A percentile compares a stretch with the other conserved stretches of the same genome.
Conservation (phyloP, 106 monocot species). For the Phalaenopsis aphrodite region DNA sequence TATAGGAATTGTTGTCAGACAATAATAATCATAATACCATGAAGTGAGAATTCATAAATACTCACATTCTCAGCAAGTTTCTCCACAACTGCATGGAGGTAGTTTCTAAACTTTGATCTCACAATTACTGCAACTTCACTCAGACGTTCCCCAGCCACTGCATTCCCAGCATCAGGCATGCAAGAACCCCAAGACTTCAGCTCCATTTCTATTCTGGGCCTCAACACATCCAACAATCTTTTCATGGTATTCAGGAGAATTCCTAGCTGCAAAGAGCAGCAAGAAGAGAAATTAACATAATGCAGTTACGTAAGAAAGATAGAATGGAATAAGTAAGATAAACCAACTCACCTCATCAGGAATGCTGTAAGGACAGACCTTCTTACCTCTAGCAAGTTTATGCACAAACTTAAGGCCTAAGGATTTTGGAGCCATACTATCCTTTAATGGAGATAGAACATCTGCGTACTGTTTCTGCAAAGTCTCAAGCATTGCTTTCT, state of each 20-base stretch:
- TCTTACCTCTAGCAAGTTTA: slow-evolving; percentile 76
- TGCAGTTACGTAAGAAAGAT: background rate
- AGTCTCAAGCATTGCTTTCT: slow-evolving; percentile 80
- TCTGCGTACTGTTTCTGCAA: slow-evolving; percentile 90
- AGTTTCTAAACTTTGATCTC: slow-evolving; percentile 93
- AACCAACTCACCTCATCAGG: slow-evolving; percentile 60
- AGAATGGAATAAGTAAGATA: background rate
- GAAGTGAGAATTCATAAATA: background rate
- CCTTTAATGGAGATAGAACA: slow-evolving; percentile 78
- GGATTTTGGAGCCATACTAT: slow-evolving; percentile 75
- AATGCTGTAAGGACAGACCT: slow-evolving; percentile 49
- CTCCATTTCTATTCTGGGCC: slow-evolving; percentile 71
- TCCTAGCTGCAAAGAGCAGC: slow-evolving; percentile 42
- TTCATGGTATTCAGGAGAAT: slow-evolving; percentile 92
- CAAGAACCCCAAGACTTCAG: slow-evolving; percentile 91
- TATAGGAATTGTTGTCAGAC: background rate
- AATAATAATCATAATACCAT: background rate
- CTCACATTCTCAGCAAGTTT: slow-evolving; percentile 94
- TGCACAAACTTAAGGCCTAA: slow-evolving; percentile 94
- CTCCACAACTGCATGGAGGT: slow-evolving; percentile 86
- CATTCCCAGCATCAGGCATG: slow-evolving; percentile 65
- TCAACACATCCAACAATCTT: slow-evolving; percentile 77
- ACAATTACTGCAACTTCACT: slow-evolving; percentile 80
- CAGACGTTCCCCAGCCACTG: slow-evolving; percentile 63
- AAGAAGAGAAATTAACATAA: background rate